Evolutionary conservation across 2,329 filamentous ascomycete genomes (phyloP).

Genomic region (Colletotrichum spinosum): DNA sequence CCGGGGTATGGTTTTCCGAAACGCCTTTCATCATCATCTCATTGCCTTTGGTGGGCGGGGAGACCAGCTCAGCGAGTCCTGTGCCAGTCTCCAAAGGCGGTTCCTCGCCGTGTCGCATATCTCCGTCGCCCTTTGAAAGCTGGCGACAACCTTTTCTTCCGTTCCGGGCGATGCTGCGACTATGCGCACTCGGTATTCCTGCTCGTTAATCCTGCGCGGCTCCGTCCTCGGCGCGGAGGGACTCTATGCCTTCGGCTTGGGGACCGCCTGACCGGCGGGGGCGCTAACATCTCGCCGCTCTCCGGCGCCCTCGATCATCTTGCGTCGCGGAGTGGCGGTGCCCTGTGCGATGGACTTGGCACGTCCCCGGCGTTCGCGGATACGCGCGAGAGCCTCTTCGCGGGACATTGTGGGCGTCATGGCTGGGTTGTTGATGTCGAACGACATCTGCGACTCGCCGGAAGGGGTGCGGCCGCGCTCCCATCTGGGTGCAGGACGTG

Average conservation of each 20-base stretch:
- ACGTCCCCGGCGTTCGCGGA: constrained; percentile 77
- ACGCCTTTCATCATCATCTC: constrained; percentile 13
- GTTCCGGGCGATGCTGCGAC: neutral
- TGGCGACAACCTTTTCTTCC: neutral
- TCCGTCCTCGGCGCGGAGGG: constrained; percentile 15
- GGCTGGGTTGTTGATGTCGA: constrained; percentile 68
- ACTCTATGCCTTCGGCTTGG: constrained; percentile 35
- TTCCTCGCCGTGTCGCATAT: constrained; percentile 5
- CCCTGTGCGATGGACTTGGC: constrained; percentile 76
- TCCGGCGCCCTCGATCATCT: constrained; percentile 63
- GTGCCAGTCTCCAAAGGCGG: constrained; percentile 29
- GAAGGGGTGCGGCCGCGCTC: constrained; percentile 60
- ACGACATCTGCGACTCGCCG: constrained; percentile 53
- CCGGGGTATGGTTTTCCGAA: neutral
- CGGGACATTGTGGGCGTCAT: constrained; percentile 75
- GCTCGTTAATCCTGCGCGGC: neutral
- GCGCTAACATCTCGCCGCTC: constrained; percentile 62
- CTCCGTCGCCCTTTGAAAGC: constrained; percentile 13
- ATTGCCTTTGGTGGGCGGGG: constrained; percentile 7
- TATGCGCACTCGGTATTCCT: neutral
- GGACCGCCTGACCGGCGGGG: constrained; percentile 43
- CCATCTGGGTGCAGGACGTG: constrained; percentile 53
- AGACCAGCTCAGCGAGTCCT: constrained; percentile 33
- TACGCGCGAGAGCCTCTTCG: constrained; percentile 81
- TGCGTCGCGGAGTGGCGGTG: constrained; percentile 69